Conservation (phyloP, 2,329 filamentous ascomycete genomes). For the Exophiala sp. region DNA sequence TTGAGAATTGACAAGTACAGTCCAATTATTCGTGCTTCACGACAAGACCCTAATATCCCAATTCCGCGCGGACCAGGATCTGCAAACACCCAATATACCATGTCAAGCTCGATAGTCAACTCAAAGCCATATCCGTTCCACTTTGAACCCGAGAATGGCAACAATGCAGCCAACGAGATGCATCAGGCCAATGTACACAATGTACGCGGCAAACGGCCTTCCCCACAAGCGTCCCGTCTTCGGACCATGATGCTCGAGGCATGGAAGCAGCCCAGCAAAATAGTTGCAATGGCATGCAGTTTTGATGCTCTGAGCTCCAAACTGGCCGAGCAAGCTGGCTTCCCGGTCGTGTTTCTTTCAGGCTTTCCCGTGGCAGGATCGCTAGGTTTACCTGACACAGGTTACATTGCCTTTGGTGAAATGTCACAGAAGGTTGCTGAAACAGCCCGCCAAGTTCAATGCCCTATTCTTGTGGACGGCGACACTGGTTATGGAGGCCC, state of each 20-base stretch:
- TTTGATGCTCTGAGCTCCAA: constrained; percentile 46
- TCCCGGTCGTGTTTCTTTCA: constrained; percentile 45
- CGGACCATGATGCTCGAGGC: constrained; percentile 42
- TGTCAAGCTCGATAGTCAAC: too few species aligned
- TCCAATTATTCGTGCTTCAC: too few species aligned
- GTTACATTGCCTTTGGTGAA: constrained; percentile 49
- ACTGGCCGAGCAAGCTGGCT: constrained; percentile 46
- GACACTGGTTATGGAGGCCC: constrained; percentile 50
- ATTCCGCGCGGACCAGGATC: too few species aligned
- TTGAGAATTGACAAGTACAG: too few species aligned
- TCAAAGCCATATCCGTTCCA: too few species aligned
- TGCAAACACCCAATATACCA: too few species aligned
- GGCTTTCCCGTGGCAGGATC: constrained; percentile 43
- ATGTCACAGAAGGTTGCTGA: constrained; percentile 48
- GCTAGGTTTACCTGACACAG: constrained; percentile 46
- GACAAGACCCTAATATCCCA: too few species aligned
- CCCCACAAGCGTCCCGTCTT: constrained; percentile 37
- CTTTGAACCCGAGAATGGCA: too few species aligned
- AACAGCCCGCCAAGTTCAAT: constrained; percentile 34
- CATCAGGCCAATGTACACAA: too few species aligned
- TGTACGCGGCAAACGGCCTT: too few species aligned
- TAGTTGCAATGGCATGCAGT: constrained; percentile 43
- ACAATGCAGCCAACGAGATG: too few species aligned
- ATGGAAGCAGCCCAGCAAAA: constrained; percentile 41
- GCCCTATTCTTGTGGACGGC: constrained; percentile 47